A percentile compares a stretch with the other conserved stretches of the same genome.
phyloP scores from a whole-genome alignment of 148 eudicot species.

The Vaccinium corymbosum region DNA sequence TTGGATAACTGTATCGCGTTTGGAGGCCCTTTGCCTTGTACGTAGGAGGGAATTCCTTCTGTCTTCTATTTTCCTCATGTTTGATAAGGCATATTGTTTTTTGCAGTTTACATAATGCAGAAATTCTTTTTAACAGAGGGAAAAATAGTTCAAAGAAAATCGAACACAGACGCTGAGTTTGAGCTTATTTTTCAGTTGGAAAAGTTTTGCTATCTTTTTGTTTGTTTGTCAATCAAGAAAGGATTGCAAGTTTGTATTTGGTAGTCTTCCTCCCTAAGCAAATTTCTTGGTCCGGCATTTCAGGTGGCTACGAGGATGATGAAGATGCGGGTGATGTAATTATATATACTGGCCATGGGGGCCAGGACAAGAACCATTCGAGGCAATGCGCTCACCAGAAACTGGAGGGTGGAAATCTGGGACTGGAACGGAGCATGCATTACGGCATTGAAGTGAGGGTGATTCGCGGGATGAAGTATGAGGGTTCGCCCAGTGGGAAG shows the following conservation, averaged over 20 bases:
- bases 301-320: conserved; percentile 90
- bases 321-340: conserved; percentile 79
- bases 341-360: conserved; percentile 86
- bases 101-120: background rate
- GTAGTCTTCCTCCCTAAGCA: background rate
- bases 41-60: background rate
- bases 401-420: conserved; percentile 78
- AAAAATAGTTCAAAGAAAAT: background rate
- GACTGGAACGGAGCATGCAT: conserved; percentile 80
- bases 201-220: background rate
- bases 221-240: background rate
- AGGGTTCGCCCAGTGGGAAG: conserved; percentile 59
- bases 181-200: background rate
- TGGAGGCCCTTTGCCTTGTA: background rate
- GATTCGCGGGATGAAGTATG: conserved; percentile 66
- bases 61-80: background rate
- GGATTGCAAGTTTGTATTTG: background rate
- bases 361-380: conserved; percentile 50
- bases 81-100: background rate
- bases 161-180: background rate
- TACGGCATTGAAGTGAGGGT: conserved; percentile 91
- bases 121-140: background rate
- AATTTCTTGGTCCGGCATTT: background rate
- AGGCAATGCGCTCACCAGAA: conserved; percentile 66
- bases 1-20: background rate